Percentiles rank a stretch among this genome's conserved stretches.
Evolutionary conservation across 1,284 basidiomycete species (phyloP).

Genomic region (Trametes sp.): DNA sequence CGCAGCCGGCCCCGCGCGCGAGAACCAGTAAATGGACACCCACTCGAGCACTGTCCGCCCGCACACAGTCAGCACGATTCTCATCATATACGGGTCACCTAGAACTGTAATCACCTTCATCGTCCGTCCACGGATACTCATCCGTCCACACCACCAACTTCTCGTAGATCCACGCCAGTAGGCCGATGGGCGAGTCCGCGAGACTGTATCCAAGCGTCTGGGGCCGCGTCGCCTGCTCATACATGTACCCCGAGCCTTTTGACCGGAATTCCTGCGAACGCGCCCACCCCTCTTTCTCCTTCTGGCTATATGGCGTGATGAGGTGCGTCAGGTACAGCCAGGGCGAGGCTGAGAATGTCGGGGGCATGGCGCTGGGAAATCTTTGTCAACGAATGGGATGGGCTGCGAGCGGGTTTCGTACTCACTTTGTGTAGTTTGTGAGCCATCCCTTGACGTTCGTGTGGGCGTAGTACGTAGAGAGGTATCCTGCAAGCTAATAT

Average conservation of each 20-base stretch:
- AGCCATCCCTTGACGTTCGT: slow-evolving; percentile 21
- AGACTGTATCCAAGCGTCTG: slow-evolving; percentile 55
- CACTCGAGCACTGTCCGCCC: slow-evolving; percentile 61
- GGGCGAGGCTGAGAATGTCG: neutral
- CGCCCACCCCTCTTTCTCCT: neutral
- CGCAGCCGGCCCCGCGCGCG: slow-evolving; percentile 59
- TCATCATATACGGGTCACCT: too few relatives aligned
- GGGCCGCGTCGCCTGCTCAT: slow-evolving; percentile 44
- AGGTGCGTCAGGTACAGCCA: slow-evolving; percentile 15
- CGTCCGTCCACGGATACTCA: slow-evolving; percentile 57
- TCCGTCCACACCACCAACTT: slow-evolving; percentile 63
- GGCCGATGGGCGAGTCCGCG: slow-evolving; percentile 62
- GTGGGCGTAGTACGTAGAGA: slow-evolving; percentile 18
- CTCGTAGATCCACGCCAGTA: slow-evolving; percentile 70
- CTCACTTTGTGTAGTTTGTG: slow-evolving; percentile 19
- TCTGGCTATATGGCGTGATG: slow-evolving; percentile 7
- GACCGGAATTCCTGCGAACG: slow-evolving; percentile 19
- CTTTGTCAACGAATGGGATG: neutral
- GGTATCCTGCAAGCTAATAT: slow-evolving; percentile 18
- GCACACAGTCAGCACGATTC: too few relatives aligned
- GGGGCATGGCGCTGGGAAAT: neutral
- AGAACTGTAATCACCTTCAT: slow-evolving; percentile 50
- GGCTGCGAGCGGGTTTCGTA: neutral
- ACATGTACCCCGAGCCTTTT: slow-evolving; percentile 41
- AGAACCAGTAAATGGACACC: slow-evolving; percentile 68